phyloP scores from a whole-genome alignment of 495 filamentous ascomycete species.

The Aspergillus olivimuriae region DNA sequence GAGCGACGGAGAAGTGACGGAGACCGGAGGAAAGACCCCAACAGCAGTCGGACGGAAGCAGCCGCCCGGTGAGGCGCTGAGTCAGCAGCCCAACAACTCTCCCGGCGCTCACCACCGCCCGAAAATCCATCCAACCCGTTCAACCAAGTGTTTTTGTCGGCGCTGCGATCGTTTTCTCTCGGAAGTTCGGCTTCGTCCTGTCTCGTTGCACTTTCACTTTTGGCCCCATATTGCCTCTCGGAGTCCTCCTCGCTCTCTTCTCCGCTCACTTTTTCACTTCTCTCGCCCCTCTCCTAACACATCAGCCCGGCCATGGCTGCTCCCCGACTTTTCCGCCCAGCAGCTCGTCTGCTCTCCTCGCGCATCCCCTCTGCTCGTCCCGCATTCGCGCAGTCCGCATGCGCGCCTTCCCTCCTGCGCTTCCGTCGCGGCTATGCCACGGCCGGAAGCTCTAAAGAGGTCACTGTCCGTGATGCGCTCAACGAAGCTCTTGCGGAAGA shows the following conservation, averaged over 20 bases:
- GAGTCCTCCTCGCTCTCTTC: constrained; percentile 28
- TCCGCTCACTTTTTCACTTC: constrained; percentile 17
- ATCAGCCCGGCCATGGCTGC: constrained; percentile 48
- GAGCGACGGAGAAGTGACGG: too few relatives aligned
- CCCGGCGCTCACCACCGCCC: constrained; percentile 22
- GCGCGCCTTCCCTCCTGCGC: constrained; percentile 39
- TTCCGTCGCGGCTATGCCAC: constrained; percentile 45
- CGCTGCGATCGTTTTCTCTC: constrained; percentile 7
- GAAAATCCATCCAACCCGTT: constrained; percentile 6
- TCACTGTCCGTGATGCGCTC: constrained; percentile 92
- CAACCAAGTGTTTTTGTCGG: constrained; percentile 1
- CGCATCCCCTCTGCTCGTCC: constrained; percentile 47
- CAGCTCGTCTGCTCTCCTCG: constrained; percentile 66
- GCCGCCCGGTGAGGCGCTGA: constrained; percentile 32
- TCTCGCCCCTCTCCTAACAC: neutral
- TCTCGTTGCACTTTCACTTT: constrained; percentile 14
- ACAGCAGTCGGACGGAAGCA: constrained; percentile 21
- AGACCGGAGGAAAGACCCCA: neutral
- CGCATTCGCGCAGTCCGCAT: constrained; percentile 44
- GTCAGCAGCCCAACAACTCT: constrained; percentile 40
- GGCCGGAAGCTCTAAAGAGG: constrained; percentile 69
- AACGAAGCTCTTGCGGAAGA: constrained; percentile 98
- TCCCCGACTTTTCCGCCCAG: constrained; percentile 76
- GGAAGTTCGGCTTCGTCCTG: too few relatives aligned
- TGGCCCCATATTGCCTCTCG: constrained; percentile 15